Percentiles rank a stretch among this genome's conserved stretches.
Conservation (phyloP, 441 rosid species). For the Metrosideros polymorpha region DNA sequence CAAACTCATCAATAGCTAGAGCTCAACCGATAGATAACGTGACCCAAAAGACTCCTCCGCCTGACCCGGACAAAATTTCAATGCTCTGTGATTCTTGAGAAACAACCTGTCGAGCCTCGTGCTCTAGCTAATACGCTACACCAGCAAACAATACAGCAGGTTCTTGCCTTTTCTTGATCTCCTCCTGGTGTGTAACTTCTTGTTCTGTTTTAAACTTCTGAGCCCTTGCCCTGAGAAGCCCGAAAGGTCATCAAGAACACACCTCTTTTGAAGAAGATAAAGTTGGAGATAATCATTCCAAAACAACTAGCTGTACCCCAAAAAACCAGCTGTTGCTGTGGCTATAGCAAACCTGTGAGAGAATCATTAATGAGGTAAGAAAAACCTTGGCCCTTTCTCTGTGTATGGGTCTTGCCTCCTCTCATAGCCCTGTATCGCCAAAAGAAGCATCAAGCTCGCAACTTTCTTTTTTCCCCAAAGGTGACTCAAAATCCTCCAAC, state of each 20-base stretch:
- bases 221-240: slow-evolving; percentile 7
- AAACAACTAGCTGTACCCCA: slow-evolving; percentile 29
- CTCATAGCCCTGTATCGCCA: slow-evolving; percentile 21
- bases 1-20: slow-evolving; percentile 31
- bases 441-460: slow-evolving; percentile 28
- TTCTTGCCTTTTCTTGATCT: neutral
- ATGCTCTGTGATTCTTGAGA: neutral
- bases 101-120: neutral
- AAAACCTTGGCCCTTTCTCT: slow-evolving; percentile 20
- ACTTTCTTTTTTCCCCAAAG: slow-evolving; percentile 22
- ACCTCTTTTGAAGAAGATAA: slow-evolving; percentile 16
- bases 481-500: slow-evolving; percentile 7
- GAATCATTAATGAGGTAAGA: slow-evolving; percentile 45
- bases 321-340: slow-evolving; percentile 28
- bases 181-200: slow-evolving; percentile 3
- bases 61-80: neutral
- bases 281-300: slow-evolving; percentile 35
- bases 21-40: slow-evolving; percentile 11
- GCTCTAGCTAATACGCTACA: slow-evolving; percentile 8
- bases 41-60: neutral
- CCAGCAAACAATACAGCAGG: neutral
- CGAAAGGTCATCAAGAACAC: slow-evolving; percentile 15
- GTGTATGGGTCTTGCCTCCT: slow-evolving; percentile 11
- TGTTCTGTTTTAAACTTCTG: slow-evolving; percentile 17
- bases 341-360: slow-evolving; percentile 24